phyloP scores from a whole-genome alignment of 306 rosid species.

The cucumber (Cucumis sativus) region DNA sequence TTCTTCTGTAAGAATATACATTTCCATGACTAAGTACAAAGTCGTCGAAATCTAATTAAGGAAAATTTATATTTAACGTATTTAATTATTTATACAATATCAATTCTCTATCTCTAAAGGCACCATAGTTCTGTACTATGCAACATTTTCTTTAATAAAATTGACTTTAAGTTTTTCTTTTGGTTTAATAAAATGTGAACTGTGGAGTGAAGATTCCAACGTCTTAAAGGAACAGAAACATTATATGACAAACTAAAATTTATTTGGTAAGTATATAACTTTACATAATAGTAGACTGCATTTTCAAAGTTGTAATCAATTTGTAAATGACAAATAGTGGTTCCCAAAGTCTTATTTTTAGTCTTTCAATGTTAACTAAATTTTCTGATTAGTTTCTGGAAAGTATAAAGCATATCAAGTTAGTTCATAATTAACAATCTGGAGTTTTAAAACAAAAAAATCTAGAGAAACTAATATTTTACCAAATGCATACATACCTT shows the following conservation, averaged over 20 bases:
- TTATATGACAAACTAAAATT: not conserved
- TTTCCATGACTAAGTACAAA: too few relatives aligned
- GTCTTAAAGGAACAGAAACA: too few relatives aligned
- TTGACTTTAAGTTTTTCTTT: too few relatives aligned
- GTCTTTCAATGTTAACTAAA: not conserved
- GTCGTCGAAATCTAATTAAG: too few relatives aligned
- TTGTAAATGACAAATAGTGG: not conserved
- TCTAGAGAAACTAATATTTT: not conserved
- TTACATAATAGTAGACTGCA: not conserved
- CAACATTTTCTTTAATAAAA: too few relatives aligned
- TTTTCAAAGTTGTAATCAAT: not conserved
- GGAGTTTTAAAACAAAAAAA: not conserved
- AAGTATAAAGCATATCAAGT: not conserved
- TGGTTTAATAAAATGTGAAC: too few relatives aligned
- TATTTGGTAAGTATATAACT: not conserved
- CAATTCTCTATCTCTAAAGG: too few relatives aligned
- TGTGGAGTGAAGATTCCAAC: too few relatives aligned
- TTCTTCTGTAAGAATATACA: too few relatives aligned
- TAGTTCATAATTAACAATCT: not conserved
- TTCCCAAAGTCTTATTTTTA: not conserved
- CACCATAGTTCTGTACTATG: too few relatives aligned
- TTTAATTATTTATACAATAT: too few relatives aligned
- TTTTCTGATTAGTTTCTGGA: not conserved
- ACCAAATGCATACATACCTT: not conserved
- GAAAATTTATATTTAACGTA: too few relatives aligned